Base-by-base conservation (phyloP, 2,329 filamentous ascomycete species). In the Bipolaris zeicola region DNA sequence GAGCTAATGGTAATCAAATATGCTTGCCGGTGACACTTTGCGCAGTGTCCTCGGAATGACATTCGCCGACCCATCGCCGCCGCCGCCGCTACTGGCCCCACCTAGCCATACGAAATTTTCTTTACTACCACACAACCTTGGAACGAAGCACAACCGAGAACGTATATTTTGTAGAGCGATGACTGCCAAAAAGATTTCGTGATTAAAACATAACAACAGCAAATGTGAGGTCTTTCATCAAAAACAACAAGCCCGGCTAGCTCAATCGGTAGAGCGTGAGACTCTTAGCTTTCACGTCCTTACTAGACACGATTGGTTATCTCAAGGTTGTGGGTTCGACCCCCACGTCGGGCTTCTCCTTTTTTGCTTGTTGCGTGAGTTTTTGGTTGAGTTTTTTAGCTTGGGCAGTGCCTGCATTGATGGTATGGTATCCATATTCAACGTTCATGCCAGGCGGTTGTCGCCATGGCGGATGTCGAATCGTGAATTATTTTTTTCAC, bases 241-340 rank as follows among this genome's bases (percentile, higher is more conserved):
- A 45, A 39, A 58, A 50, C 2, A 55, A 22, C 39, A 55, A 51
- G 52, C 56, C 47, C 42, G 46, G 52, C 44, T 58, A 55, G 47
- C 51, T 71, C 70, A 75, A 76, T 76, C 73, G 74, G 73, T 76
- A 76, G 73, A 74, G 73, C 73, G 72, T 76, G 68, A 75, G 73
- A 75, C 73, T 76, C 73, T 76, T 75, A 76, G 56, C 34, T 34
- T 38, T 62, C 52, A 52, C 54, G 49, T 42, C 42, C 53, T 56
- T 47, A 52, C 8, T 6, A 56, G 49, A 57, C 49, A 18, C 57
- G 54, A 60, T 60, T 52, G 43, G 41, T 52, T 46, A 60, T 60
- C 57, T 60, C 53, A 60, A 60, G 57, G 57, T 57, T 60, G 57
- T 57, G 57, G 53, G 57, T 60, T 60, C 57, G 57, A 60, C 44